phyloP scores from a whole-genome alignment of 106 monocot species.

The Acorus calamus region DNA sequence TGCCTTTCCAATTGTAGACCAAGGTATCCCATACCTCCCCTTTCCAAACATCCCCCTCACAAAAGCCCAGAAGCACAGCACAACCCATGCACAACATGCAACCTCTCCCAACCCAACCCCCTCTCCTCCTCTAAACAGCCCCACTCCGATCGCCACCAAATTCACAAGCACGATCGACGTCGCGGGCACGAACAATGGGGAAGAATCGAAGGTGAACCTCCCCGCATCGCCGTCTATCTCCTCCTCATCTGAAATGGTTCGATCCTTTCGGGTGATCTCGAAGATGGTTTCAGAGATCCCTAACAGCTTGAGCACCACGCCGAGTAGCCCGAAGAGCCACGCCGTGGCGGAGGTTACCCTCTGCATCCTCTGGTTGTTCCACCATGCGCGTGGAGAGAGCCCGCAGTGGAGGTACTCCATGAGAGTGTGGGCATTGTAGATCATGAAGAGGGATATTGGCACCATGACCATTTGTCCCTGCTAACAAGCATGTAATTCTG shows the following conservation, averaged over 20 bases:
- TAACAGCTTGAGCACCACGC: slow-evolving; percentile 27
- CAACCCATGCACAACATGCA: slow-evolving; percentile 21
- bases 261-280: slow-evolving; percentile 49
- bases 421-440: slow-evolving; percentile 16
- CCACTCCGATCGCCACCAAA: slow-evolving; percentile 12
- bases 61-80: slow-evolving; percentile 49
- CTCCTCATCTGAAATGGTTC: neutral
- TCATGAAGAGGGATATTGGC: slow-evolving; percentile 9
- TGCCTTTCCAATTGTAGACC: slow-evolving; percentile 34
- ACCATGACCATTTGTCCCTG: slow-evolving; percentile 10
- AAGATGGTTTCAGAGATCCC: slow-evolving; percentile 44
- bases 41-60: slow-evolving; percentile 37
- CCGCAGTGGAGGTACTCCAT: slow-evolving; percentile 28
- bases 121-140: neutral
- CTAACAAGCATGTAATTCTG: too few species aligned
- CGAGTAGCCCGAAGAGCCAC: slow-evolving; percentile 32
- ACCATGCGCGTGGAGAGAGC: slow-evolving; percentile 27
- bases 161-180: slow-evolving; percentile 29
- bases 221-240: slow-evolving; percentile 4
- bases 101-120: slow-evolving; percentile 26
- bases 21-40: slow-evolving; percentile 48
- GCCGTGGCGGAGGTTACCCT: slow-evolving; percentile 17
- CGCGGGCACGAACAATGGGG: slow-evolving; percentile 34
- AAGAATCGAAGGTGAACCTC: slow-evolving; percentile 52
- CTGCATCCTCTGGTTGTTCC: slow-evolving; percentile 59